Conservation (phyloP, 2,329 filamentous ascomycete species). For the Venturia oleaginea region DNA sequence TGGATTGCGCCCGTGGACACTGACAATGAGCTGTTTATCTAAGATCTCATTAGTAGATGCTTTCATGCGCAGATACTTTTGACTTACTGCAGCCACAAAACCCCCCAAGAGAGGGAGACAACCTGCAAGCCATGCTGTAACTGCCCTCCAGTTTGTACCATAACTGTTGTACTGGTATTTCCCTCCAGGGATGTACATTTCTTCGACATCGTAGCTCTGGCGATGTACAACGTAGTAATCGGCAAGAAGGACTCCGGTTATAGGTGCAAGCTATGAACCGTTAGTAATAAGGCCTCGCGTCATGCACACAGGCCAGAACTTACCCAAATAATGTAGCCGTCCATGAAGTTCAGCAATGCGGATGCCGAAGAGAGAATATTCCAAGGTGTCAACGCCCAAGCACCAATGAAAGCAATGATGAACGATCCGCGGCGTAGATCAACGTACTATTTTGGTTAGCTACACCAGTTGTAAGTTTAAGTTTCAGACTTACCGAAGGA, state of each 20-base stretch:
- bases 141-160: constrained; percentile 20
- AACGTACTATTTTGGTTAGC: not conserved
- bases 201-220: constrained; percentile 18
- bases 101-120: constrained; percentile 19
- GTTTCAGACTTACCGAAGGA: constrained; percentile 14
- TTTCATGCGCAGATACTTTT: not conserved
- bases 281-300: not conserved
- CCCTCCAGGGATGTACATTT: constrained; percentile 20
- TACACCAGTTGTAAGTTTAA: not conserved
- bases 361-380: constrained; percentile 15
- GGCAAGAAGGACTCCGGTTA: constrained; percentile 16
- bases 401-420: constrained; percentile 16
- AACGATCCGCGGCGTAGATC: constrained; percentile 15
- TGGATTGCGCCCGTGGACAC: constrained; percentile 16
- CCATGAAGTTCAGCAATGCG: constrained; percentile 16
- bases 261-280: constrained; percentile 14
- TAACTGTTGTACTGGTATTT: constrained; percentile 20
- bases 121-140: constrained; percentile 18
- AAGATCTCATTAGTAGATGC: not conserved
- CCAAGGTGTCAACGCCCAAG: constrained; percentile 15
- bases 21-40: constrained; percentile 10
- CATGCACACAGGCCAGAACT: not conserved
- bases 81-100: constrained; percentile 17
- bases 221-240: constrained; percentile 20
- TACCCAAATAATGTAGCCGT: constrained; percentile 15